A percentile compares a stretch with the other conserved stretches of the same genome.
Evolutionary conservation across 805 yeast genomes (phyloP).

Genomic region (Komagataella mondaviorum): DNA sequence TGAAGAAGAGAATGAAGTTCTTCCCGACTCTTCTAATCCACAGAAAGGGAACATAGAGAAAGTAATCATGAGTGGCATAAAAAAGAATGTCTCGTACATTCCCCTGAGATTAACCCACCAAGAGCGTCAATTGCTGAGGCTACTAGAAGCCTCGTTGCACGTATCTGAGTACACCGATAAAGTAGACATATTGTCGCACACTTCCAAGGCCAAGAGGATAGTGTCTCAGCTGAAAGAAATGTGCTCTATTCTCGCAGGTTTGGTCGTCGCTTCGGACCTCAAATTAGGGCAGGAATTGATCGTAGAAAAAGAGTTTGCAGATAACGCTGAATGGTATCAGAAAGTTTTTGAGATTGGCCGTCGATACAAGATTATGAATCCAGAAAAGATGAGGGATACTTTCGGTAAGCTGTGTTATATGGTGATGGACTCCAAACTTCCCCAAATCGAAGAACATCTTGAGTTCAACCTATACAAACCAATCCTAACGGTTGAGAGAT

Average conservation of each 20-base stretch:
- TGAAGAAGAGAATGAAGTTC: slow-evolving; percentile 6
- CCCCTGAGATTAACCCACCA: slow-evolving; percentile 58
- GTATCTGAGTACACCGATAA: slow-evolving; percentile 74
- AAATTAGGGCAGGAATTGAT: slow-evolving; percentile 54
- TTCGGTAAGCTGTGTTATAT: slow-evolving; percentile 73
- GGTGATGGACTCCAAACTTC: slow-evolving; percentile 73
- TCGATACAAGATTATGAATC: slow-evolving; percentile 74
- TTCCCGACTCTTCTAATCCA: background rate
- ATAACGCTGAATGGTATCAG: slow-evolving; percentile 64
- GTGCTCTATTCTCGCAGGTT: slow-evolving; percentile 67
- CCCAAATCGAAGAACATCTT: slow-evolving; percentile 57
- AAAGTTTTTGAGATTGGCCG: slow-evolving; percentile 65
- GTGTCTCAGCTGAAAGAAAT: slow-evolving; percentile 61
- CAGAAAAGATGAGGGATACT: slow-evolving; percentile 66
- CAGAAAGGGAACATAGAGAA: slow-evolving; percentile 6
- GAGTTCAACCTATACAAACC: slow-evolving; percentile 70
- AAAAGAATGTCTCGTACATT: slow-evolving; percentile 35
- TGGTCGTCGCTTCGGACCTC: slow-evolving; percentile 67
- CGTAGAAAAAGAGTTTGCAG: slow-evolving; percentile 52
- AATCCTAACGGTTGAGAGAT: slow-evolving; percentile 43
- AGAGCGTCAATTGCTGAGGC: slow-evolving; percentile 53
- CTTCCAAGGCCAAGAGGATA: slow-evolving; percentile 58
- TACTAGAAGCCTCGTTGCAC: slow-evolving; percentile 63
- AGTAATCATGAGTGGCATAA: slow-evolving; percentile 21
- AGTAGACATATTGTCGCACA: slow-evolving; percentile 56